Base-by-base conservation (phyloP, 306 rosid species). In the Corylus avellana region DNA sequence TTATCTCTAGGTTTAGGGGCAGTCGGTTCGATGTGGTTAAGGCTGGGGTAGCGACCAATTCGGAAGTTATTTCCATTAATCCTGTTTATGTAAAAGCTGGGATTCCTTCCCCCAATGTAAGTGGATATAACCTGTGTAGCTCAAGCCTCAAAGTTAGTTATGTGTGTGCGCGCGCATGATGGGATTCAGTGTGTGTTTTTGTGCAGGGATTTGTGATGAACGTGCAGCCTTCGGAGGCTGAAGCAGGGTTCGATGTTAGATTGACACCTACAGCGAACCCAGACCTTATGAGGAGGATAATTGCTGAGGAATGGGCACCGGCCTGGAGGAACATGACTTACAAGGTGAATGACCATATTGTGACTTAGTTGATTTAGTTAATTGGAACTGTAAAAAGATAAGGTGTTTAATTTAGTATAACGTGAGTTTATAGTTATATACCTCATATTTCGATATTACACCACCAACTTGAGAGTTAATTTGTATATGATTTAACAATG, bases 191-290 rank as follows among this genome's bases (percentile, higher is more conserved):
- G 32, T 18, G 42, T 69, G 69, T 72, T 80, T 74, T 80, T 74
- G 78, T 86, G 81, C 84, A 92, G 97, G 98, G 95, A 39, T 94
- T 92, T 86, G 91, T 70, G 66, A 95, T 95, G 98, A 95, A 95
- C 67, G 84, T 92, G 87, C 98, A 92, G 72, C 96, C 98, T 71
- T 95, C 97, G 0, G 96, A 89, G 82, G 98, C 97, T 1, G 98
- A 92, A 39, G 98, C 98, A 10, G 97, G 98, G 18, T 94, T 94
- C 63, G 87, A 94, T 80, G 73, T 92, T 46, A 83, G 97, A 79
- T 32, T 94, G 72, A 91, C 98, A 14, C 97, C 98, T 0, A 86
- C 89, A 0, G 84, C 87, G 0, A 90, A 92, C 78, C 93, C 90
- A 2, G 96, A 90, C 46, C 86, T 81, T 70, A 53, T 95, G 75